A percentile compares a stretch with the other conserved stretches of the same genome.
Evolutionary conservation across 805 yeast genomes (phyloP).

Genomic region (Starmerella ratchasimensis): DNA sequence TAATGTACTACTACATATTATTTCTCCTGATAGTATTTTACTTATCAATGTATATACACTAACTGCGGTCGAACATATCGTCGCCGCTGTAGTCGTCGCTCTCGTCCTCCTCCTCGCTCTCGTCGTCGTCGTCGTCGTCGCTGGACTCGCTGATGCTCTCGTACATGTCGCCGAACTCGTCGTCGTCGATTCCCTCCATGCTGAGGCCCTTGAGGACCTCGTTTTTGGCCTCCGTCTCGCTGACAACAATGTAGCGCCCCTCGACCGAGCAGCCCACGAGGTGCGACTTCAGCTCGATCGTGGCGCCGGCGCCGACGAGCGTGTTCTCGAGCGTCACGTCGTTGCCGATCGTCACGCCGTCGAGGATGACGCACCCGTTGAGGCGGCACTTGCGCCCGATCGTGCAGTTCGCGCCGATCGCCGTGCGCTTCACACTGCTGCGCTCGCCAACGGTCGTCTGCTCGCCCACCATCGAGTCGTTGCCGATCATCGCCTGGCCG

Average conservation of each 20-base stretch:
- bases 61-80: slow-evolving; percentile 44
- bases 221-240: slow-evolving; percentile 31
- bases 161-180: slow-evolving; percentile 27
- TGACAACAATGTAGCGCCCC: slow-evolving; percentile 52
- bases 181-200: slow-evolving; percentile 18
- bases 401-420: slow-evolving; percentile 57
- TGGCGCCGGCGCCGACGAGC: slow-evolving; percentile 58
- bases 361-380: slow-evolving; percentile 70
- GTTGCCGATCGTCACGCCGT: slow-evolving; percentile 60
- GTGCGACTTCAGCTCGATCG: slow-evolving; percentile 48
- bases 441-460: slow-evolving; percentile 60
- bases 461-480: slow-evolving; percentile 68
- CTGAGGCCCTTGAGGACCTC: slow-evolving; percentile 21
- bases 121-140: slow-evolving; percentile 27
- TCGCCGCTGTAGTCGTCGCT: slow-evolving; percentile 36
- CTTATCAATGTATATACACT: background rate
- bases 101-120: slow-evolving; percentile 34
- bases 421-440: slow-evolving; percentile 75
- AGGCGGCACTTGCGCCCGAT: slow-evolving; percentile 81
- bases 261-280: slow-evolving; percentile 77
- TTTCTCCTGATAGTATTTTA: background rate
- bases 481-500: slow-evolving; percentile 62
- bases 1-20: too few species aligned
- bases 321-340: slow-evolving; percentile 67
- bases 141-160: slow-evolving; percentile 25